Conservation (phyloP, 2,329 filamentous ascomycete genomes). For the Neoascochyta sp. region DNA sequence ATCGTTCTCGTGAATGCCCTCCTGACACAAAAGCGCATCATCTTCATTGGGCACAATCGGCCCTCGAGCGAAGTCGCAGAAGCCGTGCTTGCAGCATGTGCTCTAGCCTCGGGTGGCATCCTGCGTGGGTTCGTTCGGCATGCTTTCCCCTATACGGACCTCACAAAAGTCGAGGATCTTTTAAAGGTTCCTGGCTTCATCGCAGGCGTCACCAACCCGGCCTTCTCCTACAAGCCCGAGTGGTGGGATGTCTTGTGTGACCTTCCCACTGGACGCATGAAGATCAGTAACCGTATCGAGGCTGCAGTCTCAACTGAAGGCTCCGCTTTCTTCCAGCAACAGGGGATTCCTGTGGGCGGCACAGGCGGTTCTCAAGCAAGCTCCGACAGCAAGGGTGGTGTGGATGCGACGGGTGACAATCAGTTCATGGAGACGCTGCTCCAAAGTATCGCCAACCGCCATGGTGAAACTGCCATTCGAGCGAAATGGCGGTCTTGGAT, state of each 20-base stretch:
- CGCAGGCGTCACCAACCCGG: slow-evolving; percentile 94
- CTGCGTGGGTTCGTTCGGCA: slow-evolving; percentile 90
- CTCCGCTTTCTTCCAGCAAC: slow-evolving; percentile 79
- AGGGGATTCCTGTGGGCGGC: slow-evolving; percentile 40
- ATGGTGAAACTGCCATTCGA: slow-evolving; percentile 81
- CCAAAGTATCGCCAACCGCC: slow-evolving; percentile 76
- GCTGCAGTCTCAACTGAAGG: slow-evolving; percentile 78
- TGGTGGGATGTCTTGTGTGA: slow-evolving; percentile 99
- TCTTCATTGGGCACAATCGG: slow-evolving; percentile 92
- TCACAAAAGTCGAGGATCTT: slow-evolving; percentile 95
- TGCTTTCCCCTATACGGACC: slow-evolving; percentile 95
- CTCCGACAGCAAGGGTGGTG: slow-evolving; percentile 33
- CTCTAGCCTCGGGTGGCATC: slow-evolving; percentile 87
- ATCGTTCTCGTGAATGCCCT: slow-evolving; percentile 93
- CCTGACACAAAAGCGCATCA: slow-evolving; percentile 91
- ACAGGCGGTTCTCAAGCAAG: slow-evolving; percentile 11
- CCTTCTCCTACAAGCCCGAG: slow-evolving; percentile 88
- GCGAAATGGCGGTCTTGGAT: slow-evolving; percentile 94
- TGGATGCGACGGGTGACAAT: slow-evolving; percentile 78
- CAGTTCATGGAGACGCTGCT: slow-evolving; percentile 86
- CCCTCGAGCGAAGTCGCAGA: slow-evolving; percentile 95
- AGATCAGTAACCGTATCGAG: slow-evolving; percentile 88
- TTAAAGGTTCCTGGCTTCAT: slow-evolving; percentile 96
- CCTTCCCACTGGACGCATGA: slow-evolving; percentile 84
- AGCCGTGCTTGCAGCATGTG: slow-evolving; percentile 95